Conservation (phyloP, 1,284 basidiomycete genomes). For the Agroathelia rolfsii region DNA sequence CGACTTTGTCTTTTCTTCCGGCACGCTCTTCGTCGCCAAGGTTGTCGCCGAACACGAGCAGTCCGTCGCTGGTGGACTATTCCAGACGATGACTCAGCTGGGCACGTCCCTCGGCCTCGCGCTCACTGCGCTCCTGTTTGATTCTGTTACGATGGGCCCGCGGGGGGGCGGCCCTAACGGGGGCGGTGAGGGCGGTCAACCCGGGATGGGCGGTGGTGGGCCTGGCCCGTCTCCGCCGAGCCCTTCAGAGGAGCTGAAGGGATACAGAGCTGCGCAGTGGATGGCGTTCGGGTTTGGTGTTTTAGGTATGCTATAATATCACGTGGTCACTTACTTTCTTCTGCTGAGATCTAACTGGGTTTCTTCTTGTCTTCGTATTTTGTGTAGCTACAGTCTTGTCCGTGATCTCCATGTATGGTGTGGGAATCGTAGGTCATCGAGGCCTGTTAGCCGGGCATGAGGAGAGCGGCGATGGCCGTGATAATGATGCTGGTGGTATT, state of each 20-base stretch:
- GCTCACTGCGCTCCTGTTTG: conserved; percentile 64
- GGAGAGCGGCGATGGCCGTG: too few relatives aligned
- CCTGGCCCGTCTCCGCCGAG: too few relatives aligned
- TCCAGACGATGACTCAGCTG: conserved; percentile 70
- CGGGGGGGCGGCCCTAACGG: too few relatives aligned
- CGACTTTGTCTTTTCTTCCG: conserved; percentile 71
- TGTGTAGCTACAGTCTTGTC: conserved; percentile 38
- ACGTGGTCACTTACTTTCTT: too few relatives aligned
- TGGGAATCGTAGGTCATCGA: conserved; percentile 46
- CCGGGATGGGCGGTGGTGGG: conserved; percentile 20
- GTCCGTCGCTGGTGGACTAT: conserved; percentile 67
- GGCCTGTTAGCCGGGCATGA: too few relatives aligned
- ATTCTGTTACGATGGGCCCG: too few relatives aligned
- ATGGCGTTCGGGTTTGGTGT: conserved; percentile 49
- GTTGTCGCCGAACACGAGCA: conserved; percentile 69
- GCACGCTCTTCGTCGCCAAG: conserved; percentile 69
- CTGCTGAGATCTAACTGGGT: neutral
- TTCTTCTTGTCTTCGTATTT: conserved; percentile 4
- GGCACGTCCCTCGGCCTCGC: conserved; percentile 74
- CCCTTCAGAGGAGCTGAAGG: conserved; percentile 30
- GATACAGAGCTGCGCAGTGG: conserved; percentile 62
- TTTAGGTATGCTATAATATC: conserved; percentile 28
- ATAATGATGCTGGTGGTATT: too few relatives aligned
- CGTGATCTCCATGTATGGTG: conserved; percentile 42
- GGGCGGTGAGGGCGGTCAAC: too few relatives aligned